Evolutionary conservation across 805 yeast species (phyloP).

Genomic region (Tetrapisispora nanseiensis): DNA sequence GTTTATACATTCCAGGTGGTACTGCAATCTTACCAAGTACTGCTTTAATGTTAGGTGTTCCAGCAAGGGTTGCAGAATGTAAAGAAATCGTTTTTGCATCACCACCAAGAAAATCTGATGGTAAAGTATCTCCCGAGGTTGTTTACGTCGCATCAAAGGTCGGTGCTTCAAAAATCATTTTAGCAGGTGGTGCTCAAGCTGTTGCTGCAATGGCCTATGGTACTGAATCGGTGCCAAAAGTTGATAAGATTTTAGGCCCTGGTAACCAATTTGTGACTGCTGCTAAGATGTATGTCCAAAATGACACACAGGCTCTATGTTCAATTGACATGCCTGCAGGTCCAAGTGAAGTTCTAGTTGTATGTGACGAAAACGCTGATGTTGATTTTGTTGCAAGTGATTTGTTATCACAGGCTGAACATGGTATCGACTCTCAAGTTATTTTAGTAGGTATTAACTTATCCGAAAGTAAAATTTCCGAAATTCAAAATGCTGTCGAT

Average conservation of each 20-base stretch:
- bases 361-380: constrained; percentile 81
- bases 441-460: constrained; percentile 76
- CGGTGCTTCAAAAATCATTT: constrained; percentile 80
- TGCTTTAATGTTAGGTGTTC: constrained; percentile 96
- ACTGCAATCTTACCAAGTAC: constrained; percentile 97
- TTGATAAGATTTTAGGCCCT: constrained; percentile 96
- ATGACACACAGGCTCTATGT: constrained; percentile 89
- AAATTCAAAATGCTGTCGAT: constrained; percentile 74
- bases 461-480: constrained; percentile 46
- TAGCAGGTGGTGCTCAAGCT: constrained; percentile 99
- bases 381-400: constrained; percentile 97
- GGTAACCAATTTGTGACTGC: constrained; percentile 99
- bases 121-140: constrained; percentile 91
- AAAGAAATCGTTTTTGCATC: constrained; percentile 85
- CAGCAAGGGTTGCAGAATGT: constrained; percentile 97
- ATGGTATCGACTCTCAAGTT: constrained; percentile 97
- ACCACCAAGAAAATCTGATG: constrained; percentile 83
- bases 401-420: constrained; percentile 95
- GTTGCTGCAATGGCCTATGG: constrained; percentile 99
- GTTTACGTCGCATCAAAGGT: constrained; percentile 94
- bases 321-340: constrained; percentile 99
- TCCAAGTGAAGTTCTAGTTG: constrained; percentile 94
- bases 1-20: constrained; percentile 97
- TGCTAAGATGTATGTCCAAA: constrained; percentile 95
- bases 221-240: constrained; percentile 82